Evolutionary conservation across 441 rosid genomes (phyloP), one percentile per base, ranked within the genome.

Genomic region (Biscutella laevigata): DNA sequence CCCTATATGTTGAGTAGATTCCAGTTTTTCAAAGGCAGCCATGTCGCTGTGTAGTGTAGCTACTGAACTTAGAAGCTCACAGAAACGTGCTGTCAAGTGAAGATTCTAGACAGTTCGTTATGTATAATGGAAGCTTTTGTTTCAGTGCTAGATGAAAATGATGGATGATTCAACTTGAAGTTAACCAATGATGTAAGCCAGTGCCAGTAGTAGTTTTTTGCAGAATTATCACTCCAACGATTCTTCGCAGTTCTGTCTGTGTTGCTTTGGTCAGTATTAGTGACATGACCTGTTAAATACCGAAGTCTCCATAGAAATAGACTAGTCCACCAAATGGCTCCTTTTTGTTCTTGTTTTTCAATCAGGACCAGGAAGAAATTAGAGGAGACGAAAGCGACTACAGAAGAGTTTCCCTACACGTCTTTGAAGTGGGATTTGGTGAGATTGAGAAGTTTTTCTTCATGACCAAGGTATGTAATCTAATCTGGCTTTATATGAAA

Each of bases 381-480:
- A 40, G 26, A 27, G 59, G 36, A 36, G 55, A 51, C 32, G 34
- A 42, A 49, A 64, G 33, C 57, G 56, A 48, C 52, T 44, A 11
- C 13, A 48, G 2, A 35, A 64, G 57, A 49, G 33, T 44, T 51
- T 46, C 44, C 12, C 51, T 11, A 59, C 65, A 59, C 70, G 70
- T 58, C 42, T 48, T 17, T n/a, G 38, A 32, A 59, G 56, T 66
- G 70, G 70, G 65, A 61, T 59, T 66, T 59, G 66, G 65, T 58
- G 54, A 13, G 66, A 66, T 66, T 38, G 35, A 32, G n/a, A 52
- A 52, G 20, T 59, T 28, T 58, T 58, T 27, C 71, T 66, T 66
- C 71, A 38, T 53, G 35, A 46, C 66, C 66, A 66, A 66, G 66
- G 57, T 66, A 66, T 53, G 57, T 66, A 13, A 59, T 59, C 27